Evolutionary conservation across 1,284 basidiomycete genomes (phyloP), one percentile per base, ranked within the genome.

Genomic region (Cryptococcus amylolentus): DNA sequence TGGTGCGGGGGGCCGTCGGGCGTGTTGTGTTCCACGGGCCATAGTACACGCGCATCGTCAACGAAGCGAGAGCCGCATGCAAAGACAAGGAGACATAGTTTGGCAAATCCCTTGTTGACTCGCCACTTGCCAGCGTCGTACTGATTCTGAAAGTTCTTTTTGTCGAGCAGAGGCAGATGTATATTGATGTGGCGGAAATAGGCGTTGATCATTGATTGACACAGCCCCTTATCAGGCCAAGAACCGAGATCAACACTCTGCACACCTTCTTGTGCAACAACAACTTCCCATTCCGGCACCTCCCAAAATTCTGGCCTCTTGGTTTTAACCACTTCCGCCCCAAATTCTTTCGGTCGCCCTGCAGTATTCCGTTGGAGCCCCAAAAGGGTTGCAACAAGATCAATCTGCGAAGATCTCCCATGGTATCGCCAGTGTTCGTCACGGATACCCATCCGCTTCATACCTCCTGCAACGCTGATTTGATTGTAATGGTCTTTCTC

Each of bases 21-120:
- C 16, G 67, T 68, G 14, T 70, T 67, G 23, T 64, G 69, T 43
- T 74, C 69, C 8, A 68, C 62, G 1, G 76, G 75, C 71, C 56
- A 83, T 69, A 80, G 76, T 0, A 87, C 84, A 7, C 87, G 78
- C 0, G 80, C 81, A 62, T 86, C 87, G 52, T 86, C 81, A 13
- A 84, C 84, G 68, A 81, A 87, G 28, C 87, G 82, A 0, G 88
- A 78, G 2, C 84, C 90, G 54, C 85, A 79, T 0, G 91, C 88
- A 69, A 88, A 90, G 0, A 92, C 83, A 42, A 89, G 78, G 37
- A 91, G 76, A 46, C 89, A 81, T 3, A 86, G 83, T n/a, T 82
- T 82, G 16, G 83, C 87, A 70, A 91, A 91, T 14, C 82, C 78
- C 6, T 79, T 54, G 67, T 89, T 84, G 10, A 72, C 79, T 13